Evolutionary conservation across 2,329 filamentous ascomycete species (phyloP).

Genomic region (Fusarium sambucinum): DNA sequence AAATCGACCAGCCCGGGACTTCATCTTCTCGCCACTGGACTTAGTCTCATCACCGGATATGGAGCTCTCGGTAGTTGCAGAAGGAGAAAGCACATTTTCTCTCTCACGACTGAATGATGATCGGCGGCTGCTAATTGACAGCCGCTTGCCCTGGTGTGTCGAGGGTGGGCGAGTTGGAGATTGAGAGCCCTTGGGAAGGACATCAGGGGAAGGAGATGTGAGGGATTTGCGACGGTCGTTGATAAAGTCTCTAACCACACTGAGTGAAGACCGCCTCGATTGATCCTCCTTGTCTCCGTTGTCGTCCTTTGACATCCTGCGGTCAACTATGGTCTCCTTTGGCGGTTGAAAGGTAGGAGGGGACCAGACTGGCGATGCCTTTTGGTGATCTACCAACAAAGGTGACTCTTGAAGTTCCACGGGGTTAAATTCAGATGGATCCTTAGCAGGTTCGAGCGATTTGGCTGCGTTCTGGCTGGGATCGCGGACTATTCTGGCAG

Average conservation of each 20-base stretch:
- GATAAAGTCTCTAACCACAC: constrained; percentile 70
- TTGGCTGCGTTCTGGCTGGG: constrained; percentile 59
- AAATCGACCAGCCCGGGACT: constrained; percentile 67
- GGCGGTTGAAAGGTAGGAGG: constrained; percentile 46
- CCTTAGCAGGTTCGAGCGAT: constrained; percentile 56
- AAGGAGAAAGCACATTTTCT: constrained; percentile 55
- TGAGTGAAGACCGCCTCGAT: constrained; percentile 69
- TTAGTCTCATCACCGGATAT: constrained; percentile 62
- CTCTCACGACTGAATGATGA: constrained; percentile 64
- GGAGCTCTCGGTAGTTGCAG: constrained; percentile 58
- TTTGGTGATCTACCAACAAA: constrained; percentile 68
- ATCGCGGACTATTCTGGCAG: constrained; percentile 83
- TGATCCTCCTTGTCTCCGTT: constrained; percentile 54
- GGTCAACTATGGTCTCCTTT: constrained; percentile 63
- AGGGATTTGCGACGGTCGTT: constrained; percentile 68
- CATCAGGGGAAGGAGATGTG: constrained; percentile 62
- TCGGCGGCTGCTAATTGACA: constrained; percentile 73
- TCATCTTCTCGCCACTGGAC: constrained; percentile 59
- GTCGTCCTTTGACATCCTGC: constrained; percentile 60
- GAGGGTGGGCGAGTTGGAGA: constrained; percentile 64
- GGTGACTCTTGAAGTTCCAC: constrained; percentile 70
- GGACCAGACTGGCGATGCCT: constrained; percentile 47
- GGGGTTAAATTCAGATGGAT: constrained; percentile 59
- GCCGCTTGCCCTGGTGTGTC: constrained; percentile 62
- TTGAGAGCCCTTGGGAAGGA: constrained; percentile 51